Base-by-base conservation (phyloP, 2,329 filamentous ascomycete genomes). In the Fusarium coicis region DNA sequence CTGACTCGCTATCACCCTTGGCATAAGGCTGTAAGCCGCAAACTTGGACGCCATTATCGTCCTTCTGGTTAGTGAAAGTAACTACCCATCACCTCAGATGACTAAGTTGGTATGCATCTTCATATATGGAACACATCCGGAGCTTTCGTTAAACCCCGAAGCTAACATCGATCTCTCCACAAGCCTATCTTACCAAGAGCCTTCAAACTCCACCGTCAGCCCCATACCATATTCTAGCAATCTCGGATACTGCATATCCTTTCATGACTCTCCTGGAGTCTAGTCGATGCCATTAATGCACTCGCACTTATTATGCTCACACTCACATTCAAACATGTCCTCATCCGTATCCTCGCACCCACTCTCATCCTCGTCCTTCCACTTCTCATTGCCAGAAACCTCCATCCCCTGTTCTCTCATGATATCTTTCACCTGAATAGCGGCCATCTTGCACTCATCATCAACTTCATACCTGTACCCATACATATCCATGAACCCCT, bases 361-460 rank as follows among this genome's bases (percentile, higher is more conserved):
- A 26, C 6, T 6, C 26, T 26, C 26, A 7, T 34, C 32, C 32
- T 15, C 14, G 14, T 34, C 14, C 7, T 34, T 14, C 32, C 32
- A 16, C 32, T 16, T 34, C 32, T 34, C 32, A 7, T 36, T 16
- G 4, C 34, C 4, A 21, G 32, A 47, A 18, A 46, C n/a, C 2
- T 47, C 28, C 0, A 18, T 0, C 8, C 30, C 30, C 30, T 18
- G 3, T 1, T 16, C 39, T 0, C 30, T 18, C 30, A 26, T 34
- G 0, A 56, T 0, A 26, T 21, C 11, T 2, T 56, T 36, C 1
- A 32, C 10, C 14, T 56, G 39, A 0, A 7, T 34, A 44, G 28
- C 15, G 4, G 18, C 53, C 30, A 34, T 32, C n/a, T 2, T 3
- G 1, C 32, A 36, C 1, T 36, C 49, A 36, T 52, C 8, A 1